Conservation (phyloP, 1,139 yeast species). For the Saccharomyces pastorianus region DNA sequence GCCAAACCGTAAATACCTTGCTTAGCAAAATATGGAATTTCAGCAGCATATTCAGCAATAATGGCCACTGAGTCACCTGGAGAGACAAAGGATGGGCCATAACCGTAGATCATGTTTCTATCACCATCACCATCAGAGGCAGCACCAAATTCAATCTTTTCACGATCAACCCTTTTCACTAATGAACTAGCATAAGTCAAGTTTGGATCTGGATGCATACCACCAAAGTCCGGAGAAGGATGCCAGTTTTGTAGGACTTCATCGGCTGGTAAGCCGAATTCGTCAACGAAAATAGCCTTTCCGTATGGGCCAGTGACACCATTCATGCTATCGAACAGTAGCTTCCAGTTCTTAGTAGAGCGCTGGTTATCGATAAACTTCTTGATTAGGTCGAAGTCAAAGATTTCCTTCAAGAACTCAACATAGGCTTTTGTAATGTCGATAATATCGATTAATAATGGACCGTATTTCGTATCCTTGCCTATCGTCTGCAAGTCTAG, state of each 20-base stretch:
- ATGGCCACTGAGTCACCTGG: conserved; percentile 98
- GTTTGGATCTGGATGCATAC: conserved; percentile 96
- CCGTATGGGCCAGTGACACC: conserved; percentile 99
- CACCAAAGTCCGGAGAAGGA: conserved; percentile 90
- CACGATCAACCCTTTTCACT: conserved; percentile 74
- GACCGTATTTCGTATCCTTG: conserved; percentile 36
- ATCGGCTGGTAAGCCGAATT: conserved; percentile 63
- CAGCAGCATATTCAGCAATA: conserved; percentile 81
- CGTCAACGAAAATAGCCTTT: conserved; percentile 69
- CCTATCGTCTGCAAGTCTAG: conserved; percentile 61
- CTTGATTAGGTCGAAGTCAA: conserved; percentile 78
- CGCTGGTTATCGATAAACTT: conserved; percentile 49
- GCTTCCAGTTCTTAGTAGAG: conserved; percentile 48
- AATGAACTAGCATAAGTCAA: conserved; percentile 86
- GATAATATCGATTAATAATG: conserved; percentile 65
- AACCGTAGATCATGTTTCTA: conserved; percentile 96
- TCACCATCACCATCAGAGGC: conserved; percentile 99
- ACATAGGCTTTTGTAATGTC: conserved; percentile 78
- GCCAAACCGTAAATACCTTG: conserved; percentile 90
- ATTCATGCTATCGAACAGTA: conserved; percentile 82
- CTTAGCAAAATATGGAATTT: conserved; percentile 81
- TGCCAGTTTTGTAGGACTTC: conserved; percentile 63
- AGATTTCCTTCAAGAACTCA: conserved; percentile 72
- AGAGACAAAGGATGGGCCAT: conserved; percentile 81
- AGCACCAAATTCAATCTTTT: conserved; percentile 86